A percentile compares a stretch with the other conserved stretches of the same genome.
These are phyloP conservation scores for Capillidium heterosporum DNA, from an alignment of 371 early-diverging fungal genomes.

Conservation along the genomic window DNA sequence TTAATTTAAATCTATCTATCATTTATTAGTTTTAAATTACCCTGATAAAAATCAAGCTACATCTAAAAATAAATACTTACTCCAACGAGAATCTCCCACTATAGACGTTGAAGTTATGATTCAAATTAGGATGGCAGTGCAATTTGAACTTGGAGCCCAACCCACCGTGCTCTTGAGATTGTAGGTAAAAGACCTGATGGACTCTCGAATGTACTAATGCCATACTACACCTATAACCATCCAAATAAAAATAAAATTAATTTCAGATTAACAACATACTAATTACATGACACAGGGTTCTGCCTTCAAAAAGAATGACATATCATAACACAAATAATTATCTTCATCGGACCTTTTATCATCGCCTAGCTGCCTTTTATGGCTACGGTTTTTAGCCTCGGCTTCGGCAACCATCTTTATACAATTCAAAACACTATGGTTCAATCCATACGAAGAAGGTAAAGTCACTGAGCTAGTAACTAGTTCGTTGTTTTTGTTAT, in stretches of 20 bases:
- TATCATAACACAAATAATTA: conserved; percentile 38
- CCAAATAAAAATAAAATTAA: background rate
- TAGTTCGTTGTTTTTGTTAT: background rate
- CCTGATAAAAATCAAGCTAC: too few relatives aligned
- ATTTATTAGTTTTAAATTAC: too few relatives aligned
- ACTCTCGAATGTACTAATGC: conserved; percentile 60
- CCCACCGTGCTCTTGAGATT: conserved; percentile 45
- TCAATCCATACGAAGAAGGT: background rate
- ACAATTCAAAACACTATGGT: background rate
- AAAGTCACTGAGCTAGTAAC: background rate
- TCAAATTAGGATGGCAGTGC: conserved; percentile 42
- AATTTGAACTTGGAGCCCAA: conserved; percentile 48
- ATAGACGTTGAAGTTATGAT: conserved; percentile 41
- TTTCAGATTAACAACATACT: too few relatives aligned
- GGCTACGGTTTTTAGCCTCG: too few relatives aligned
- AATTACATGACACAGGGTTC: conserved; percentile 49
- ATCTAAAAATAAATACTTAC: too few relatives aligned
- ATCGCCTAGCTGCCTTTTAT: conserved; percentile 5
- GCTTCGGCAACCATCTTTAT: background rate
- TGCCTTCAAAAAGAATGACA: conserved; percentile 34
- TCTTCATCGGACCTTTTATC: conserved; percentile 10
- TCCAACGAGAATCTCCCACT: too few relatives aligned
- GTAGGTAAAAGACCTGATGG: conserved; percentile 47
- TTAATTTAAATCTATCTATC: too few relatives aligned
- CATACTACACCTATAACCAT: conserved; percentile 43